Percentiles rank a stretch among this genome's conserved stretches.
Conservation (phyloP, 2,329 filamentous ascomycete genomes). For the Myriangium duriaei region DNA sequence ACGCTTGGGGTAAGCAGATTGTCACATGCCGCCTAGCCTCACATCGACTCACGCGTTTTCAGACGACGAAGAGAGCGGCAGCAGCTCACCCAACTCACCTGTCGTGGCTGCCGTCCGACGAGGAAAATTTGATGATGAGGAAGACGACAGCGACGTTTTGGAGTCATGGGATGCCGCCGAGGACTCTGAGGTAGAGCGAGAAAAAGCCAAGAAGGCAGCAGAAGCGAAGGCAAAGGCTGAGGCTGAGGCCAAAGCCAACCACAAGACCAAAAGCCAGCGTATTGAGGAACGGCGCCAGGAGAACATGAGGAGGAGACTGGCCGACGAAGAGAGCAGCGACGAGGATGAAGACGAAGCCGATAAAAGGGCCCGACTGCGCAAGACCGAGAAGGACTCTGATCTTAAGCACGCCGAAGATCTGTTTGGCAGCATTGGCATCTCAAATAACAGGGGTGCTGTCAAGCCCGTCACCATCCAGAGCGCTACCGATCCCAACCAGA, state of each 20-base stretch:
- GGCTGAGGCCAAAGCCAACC: slow-evolving; percentile 73
- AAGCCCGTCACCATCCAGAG: slow-evolving; percentile 59
- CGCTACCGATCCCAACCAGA: slow-evolving; percentile 56
- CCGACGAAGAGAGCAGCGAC: slow-evolving; percentile 44
- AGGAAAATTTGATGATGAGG: slow-evolving; percentile 84
- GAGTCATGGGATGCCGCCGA: slow-evolving; percentile 96
- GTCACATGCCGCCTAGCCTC: slow-evolving; percentile 1
- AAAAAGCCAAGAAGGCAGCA: slow-evolving; percentile 79
- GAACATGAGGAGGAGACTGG: slow-evolving; percentile 46
- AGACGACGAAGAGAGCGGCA: slow-evolving; percentile 44
- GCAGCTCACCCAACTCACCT: slow-evolving; percentile 36
- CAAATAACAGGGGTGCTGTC: slow-evolving; percentile 56
- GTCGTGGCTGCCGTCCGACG: slow-evolving; percentile 32
- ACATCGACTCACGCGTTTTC: slow-evolving; percentile 8
- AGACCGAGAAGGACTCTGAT: slow-evolving; percentile 76
- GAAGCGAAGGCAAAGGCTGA: slow-evolving; percentile 83
- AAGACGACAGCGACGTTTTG: slow-evolving; percentile 78
- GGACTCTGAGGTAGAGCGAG: slow-evolving; percentile 90
- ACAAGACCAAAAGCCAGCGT: slow-evolving; percentile 80
- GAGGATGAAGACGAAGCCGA: slow-evolving; percentile 64
- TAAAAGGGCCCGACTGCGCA: slow-evolving; percentile 60
- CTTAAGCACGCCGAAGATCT: slow-evolving; percentile 83
- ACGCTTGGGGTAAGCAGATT: slow-evolving; percentile 11
- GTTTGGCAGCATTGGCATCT: slow-evolving; percentile 62
- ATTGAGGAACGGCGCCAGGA: slow-evolving; percentile 61